Conservation (phyloP, 2,329 filamentous ascomycete genomes). For the Penicillium fuscoglaucum region DNA sequence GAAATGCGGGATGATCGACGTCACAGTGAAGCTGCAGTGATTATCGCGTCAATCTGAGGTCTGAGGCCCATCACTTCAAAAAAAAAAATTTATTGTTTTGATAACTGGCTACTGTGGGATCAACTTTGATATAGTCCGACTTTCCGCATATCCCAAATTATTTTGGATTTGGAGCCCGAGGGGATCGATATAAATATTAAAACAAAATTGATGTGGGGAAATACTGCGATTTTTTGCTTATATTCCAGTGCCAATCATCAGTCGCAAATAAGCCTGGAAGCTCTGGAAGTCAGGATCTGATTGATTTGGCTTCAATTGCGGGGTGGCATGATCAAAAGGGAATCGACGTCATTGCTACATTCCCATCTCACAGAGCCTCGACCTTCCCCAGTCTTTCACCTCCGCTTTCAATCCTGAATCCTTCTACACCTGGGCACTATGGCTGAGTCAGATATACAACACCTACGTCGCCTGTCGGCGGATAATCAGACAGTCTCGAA, state of each 20-base stretch:
- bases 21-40: slow-evolving; percentile 18
- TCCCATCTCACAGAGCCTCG: slow-evolving; percentile 1
- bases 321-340: slow-evolving; percentile 21
- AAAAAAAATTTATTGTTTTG: not conserved
- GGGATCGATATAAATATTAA: not conserved
- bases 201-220: not conserved
- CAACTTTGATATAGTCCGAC: not conserved
- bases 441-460: slow-evolving; percentile 33
- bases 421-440: slow-evolving; percentile 23
- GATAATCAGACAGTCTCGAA: slow-evolving; percentile 37
- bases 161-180: not conserved
- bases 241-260: not conserved
- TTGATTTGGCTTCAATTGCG: slow-evolving; percentile 9
- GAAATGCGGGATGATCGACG: slow-evolving; percentile 31
- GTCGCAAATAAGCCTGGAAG: not conserved
- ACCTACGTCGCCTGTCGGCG: slow-evolving; percentile 33
- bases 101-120: not conserved
- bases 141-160: not conserved
- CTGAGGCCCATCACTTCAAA: not conserved
- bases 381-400: not conserved
- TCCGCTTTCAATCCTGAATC: not conserved
- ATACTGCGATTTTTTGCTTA: not conserved
- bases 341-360: slow-evolving; percentile 39
- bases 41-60: slow-evolving; percentile 7
- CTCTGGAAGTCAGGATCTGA: not conserved